A percentile compares a stretch with the other conserved stretches of the same genome.
Conservation (phyloP, 1,284 basidiomycete species). For the Fomitopsis palustris region DNA sequence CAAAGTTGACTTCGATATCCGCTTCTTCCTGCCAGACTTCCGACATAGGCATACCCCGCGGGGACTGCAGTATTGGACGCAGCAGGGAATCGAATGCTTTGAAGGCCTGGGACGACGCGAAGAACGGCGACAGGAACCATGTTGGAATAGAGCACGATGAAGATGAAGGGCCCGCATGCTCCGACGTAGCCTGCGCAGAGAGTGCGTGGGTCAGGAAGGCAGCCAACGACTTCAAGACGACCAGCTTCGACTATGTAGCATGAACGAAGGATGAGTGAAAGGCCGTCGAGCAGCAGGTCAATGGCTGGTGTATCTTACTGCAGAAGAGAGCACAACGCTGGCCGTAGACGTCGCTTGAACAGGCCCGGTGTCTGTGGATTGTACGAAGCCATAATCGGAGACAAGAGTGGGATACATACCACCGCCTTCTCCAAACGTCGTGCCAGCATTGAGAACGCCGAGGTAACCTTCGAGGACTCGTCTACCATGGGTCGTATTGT, state of each 20-base stretch:
- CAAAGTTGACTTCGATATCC: constrained; percentile 20
- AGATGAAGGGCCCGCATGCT: constrained; percentile 6
- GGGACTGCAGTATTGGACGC: constrained; percentile 11
- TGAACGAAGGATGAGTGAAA: not conserved
- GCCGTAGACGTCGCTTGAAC: constrained; percentile 57
- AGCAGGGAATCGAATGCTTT: constrained; percentile 43
- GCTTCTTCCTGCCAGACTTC: constrained; percentile 17
- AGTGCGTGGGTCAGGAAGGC: constrained; percentile 23
- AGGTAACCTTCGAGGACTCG: constrained; percentile 75
- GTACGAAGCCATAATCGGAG: not conserved
- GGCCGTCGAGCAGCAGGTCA: no score
- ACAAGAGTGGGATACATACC: constrained; percentile 31
- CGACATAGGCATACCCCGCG: not conserved
- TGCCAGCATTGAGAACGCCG: constrained; percentile 65
- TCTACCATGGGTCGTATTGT: constrained; percentile 47
- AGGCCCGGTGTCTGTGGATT: constrained; percentile 30
- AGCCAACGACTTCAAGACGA: constrained; percentile 26
- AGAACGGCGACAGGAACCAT: constrained; percentile 54
- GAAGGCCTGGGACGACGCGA: constrained; percentile 45
- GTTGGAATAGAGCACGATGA: constrained; percentile 25
- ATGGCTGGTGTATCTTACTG: constrained; percentile 35
- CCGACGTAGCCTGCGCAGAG: constrained; percentile 2
- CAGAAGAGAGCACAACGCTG: constrained; percentile 59
- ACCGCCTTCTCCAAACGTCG: constrained; percentile 54
- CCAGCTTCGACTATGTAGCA: constrained; percentile 43